These are phyloP conservation scores for Pterocarpus santalinus DNA, from an alignment of 306 rosid species.

Conservation along the genomic window DNA sequence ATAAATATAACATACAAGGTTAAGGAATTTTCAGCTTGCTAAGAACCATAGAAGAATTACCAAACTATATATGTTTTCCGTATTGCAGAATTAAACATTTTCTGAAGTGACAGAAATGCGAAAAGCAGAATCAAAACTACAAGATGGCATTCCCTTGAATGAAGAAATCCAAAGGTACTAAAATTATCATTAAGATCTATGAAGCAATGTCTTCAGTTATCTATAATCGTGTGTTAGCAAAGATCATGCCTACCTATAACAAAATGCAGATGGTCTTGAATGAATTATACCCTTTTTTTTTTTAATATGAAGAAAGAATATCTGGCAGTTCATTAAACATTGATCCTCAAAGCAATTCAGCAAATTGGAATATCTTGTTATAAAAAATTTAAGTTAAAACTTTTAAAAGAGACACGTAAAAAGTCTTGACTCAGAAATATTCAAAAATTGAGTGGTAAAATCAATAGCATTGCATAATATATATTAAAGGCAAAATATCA, in stretches of 20 bases:
- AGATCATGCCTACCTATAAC: neutral
- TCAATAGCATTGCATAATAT: neutral
- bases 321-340: neutral
- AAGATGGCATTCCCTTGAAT: neutral
- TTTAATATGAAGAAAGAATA: neutral
- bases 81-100: neutral
- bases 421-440: neutral
- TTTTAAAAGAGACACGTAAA: neutral
- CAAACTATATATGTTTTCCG: neutral
- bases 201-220: neutral
- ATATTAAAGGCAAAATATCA: neutral
- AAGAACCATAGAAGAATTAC: constrained; percentile 29
- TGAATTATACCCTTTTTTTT: neutral
- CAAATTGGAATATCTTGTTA: neutral
- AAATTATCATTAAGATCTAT: neutral
- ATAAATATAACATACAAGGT: neutral
- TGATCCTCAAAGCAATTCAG: neutral
- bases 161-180: constrained; percentile 16
- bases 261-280: neutral
- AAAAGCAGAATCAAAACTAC: neutral
- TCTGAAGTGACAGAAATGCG: neutral
- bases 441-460: neutral
- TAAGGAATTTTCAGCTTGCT: constrained; percentile 22
- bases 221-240: constrained; percentile 5
- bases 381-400: neutral